These are phyloP conservation scores for Agarophyton chilense DNA, from an alignment of 23 red algal species.

Conservation along the genomic window DNA sequence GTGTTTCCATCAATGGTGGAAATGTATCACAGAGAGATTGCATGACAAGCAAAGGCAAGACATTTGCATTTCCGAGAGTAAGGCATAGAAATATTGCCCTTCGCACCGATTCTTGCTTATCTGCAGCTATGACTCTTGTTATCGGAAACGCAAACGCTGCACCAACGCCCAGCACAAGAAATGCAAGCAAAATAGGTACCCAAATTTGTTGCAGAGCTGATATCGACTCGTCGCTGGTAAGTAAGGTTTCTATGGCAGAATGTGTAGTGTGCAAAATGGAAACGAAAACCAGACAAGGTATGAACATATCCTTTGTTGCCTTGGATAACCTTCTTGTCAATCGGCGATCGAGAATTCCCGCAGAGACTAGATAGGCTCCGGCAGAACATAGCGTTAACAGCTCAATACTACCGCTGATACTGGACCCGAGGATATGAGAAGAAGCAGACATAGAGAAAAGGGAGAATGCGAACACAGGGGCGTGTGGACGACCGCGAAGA, in stretches of 20 bases:
- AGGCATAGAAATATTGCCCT: constrained; percentile 36
- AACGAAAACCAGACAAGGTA: constrained; percentile 45
- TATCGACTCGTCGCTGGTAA: not conserved
- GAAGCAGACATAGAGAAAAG: not conserved
- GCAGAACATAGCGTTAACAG: constrained; percentile 38
- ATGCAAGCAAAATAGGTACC: constrained; percentile 36
- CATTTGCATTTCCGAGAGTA: constrained; percentile 44
- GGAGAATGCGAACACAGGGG: not conserved
- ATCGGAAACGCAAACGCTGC: constrained; percentile 15
- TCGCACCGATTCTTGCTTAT: constrained; percentile 40
- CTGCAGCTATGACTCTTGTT: constrained; percentile 10
- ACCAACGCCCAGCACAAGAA: not conserved
- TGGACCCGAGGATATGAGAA: constrained; percentile 14
- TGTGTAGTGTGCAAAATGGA: constrained; percentile 43
- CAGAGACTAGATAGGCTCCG: constrained; percentile 5
- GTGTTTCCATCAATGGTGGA: constrained; percentile 13
- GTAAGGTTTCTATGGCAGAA: constrained; percentile 18
- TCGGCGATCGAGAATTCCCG: not conserved
- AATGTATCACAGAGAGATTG: constrained; percentile 46
- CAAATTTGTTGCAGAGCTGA: constrained; percentile 28
- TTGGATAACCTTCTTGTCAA: constrained; percentile 8
- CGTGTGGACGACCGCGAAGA: not conserved
- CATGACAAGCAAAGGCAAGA: constrained; percentile 44
- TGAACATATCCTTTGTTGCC: constrained; percentile 39
- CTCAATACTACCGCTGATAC: constrained; percentile 42